phyloP scores from a whole-genome alignment of 148 eudicot species.

The Rhododendron molle region DNA sequence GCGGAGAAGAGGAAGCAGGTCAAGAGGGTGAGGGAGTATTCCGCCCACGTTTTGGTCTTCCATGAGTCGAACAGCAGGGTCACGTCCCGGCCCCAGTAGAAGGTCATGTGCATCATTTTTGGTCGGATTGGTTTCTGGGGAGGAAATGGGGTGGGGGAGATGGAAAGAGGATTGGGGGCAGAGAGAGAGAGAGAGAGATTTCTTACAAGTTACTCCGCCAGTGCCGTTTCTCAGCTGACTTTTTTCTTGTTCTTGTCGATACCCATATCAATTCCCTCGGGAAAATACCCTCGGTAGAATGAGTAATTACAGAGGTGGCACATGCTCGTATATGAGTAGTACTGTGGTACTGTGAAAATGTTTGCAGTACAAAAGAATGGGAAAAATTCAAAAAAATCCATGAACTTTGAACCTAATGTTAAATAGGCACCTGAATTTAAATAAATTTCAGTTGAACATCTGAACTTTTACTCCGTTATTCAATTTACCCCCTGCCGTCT shows the following conservation, averaged over 20 bases:
- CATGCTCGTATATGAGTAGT: neutral
- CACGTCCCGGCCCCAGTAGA: slow-evolving; percentile 42
- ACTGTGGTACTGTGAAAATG: too few relatives aligned
- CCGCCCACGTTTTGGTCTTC: slow-evolving; percentile 32
- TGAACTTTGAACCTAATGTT: too few relatives aligned
- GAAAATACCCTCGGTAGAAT: neutral
- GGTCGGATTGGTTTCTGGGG: neutral
- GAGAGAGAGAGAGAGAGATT: neutral
- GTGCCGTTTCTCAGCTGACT: neutral
- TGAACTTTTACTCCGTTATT: too few relatives aligned
- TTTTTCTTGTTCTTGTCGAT: neutral
- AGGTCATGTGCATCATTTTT: slow-evolving; percentile 67
- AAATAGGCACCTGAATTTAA: too few relatives aligned
- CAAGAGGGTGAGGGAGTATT: slow-evolving; percentile 26
- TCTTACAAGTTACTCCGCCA: neutral
- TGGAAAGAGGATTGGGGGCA: too few relatives aligned
- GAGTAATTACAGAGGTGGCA: neutral
- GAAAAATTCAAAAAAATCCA: too few relatives aligned
- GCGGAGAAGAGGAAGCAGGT: slow-evolving; percentile 36
- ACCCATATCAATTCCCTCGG: neutral
- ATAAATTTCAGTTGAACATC: too few relatives aligned
- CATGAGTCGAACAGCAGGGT: slow-evolving; percentile 41
- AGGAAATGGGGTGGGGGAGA: neutral
- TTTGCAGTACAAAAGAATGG: too few relatives aligned
- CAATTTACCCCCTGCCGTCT: too few relatives aligned